Evolutionary conservation across 1,284 basidiomycete genomes (phyloP).

Genomic region (Earliella scabrosa): DNA sequence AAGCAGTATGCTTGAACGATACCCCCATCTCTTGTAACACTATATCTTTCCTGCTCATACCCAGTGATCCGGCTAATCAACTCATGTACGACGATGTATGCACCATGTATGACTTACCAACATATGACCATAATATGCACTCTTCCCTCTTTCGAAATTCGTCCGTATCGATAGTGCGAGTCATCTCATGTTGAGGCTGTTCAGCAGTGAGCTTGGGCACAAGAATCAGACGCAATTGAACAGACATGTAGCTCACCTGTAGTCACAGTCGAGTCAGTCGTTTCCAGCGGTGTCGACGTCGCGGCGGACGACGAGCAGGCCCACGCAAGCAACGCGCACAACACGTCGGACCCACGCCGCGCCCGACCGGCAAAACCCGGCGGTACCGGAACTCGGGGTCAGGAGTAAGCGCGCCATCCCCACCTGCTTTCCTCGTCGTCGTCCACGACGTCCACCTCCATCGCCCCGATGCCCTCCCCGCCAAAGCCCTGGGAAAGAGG

Average conservation of each 20-base stretch:
- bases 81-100: not conserved
- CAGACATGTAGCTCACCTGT: no score
- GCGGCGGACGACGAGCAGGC: no score
- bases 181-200: not conserved
- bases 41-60: not conserved
- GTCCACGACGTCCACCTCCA: conserved; percentile 1
- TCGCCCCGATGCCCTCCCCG: conserved; percentile 66
- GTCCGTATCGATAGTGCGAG: not conserved
- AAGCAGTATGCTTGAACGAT: not conserved
- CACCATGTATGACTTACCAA: not conserved
- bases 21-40: not conserved
- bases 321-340: no score
- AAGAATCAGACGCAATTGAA: no score
- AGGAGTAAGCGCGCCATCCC: not conserved
- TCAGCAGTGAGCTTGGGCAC: not conserved
- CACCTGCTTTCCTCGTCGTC: conserved; percentile 3
- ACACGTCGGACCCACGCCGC: no score
- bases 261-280: no score
- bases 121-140: not conserved
- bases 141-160: not conserved
- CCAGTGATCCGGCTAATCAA: not conserved
- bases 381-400: not conserved
- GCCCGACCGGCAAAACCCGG: conserved; percentile 5
- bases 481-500: conserved; percentile 86
- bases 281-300: no score